Percentiles rank a stretch among this genome's conserved stretches.
These are phyloP conservation scores for Anacardium occidentale DNA, from an alignment of 345 rosid genomes.

Conservation along the genomic window DNA sequence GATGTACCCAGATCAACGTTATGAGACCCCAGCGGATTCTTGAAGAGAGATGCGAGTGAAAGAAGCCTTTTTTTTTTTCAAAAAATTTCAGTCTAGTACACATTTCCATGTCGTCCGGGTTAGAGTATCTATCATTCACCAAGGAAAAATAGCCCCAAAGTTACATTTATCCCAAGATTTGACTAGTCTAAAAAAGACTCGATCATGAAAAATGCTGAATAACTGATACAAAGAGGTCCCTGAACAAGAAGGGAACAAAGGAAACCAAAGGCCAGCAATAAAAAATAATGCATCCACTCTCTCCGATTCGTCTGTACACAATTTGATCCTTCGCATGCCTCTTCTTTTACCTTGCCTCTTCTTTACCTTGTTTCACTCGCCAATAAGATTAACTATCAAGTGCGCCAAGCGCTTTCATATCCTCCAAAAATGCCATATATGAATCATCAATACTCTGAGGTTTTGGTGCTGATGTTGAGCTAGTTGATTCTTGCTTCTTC, in stretches of 20 bases:
- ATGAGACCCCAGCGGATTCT: not conserved
- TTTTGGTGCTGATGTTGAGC: constrained; percentile 50
- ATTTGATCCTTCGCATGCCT: not conserved
- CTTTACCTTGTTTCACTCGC: not conserved
- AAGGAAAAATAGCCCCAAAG: not conserved
- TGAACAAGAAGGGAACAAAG: not conserved
- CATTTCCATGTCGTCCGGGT: not conserved
- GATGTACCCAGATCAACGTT: no score
- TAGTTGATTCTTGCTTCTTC: constrained; percentile 51
- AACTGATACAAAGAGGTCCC: not conserved
- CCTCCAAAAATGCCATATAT: constrained; percentile 81
- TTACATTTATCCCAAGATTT: not conserved
- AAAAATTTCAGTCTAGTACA: not conserved
- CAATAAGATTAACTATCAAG: constrained; percentile 54
- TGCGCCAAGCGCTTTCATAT: constrained; percentile 99
- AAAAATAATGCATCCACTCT: not conserved
- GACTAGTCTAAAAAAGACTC: not conserved
- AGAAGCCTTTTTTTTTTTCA: not conserved
- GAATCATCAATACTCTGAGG: constrained; percentile 83
- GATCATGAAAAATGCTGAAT: not conserved
- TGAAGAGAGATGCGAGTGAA: not conserved
- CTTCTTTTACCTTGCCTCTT: not conserved
- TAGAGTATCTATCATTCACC: not conserved
- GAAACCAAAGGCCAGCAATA: constrained; percentile 3
- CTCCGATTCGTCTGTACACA: not conserved